Conservation (phyloP, 2,329 filamentous ascomycete genomes). For the Phyllachora maydis region DNA sequence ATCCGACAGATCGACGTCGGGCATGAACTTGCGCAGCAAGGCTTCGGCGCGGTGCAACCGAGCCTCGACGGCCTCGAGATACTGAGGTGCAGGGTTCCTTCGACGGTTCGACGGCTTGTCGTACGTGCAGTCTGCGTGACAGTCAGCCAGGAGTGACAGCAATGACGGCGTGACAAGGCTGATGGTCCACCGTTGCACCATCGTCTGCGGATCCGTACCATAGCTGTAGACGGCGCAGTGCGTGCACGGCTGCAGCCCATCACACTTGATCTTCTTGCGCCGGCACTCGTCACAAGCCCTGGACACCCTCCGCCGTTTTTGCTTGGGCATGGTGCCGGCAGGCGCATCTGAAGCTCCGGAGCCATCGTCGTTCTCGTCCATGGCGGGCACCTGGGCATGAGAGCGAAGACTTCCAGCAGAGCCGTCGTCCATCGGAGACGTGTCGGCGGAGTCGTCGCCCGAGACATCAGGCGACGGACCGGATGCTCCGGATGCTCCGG, state of each 20-base stretch:
- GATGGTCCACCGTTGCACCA: too few species aligned
- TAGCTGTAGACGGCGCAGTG: conserved; percentile 98
- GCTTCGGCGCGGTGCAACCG: conserved; percentile 68
- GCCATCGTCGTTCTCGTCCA: conserved; percentile 1
- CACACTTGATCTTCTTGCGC: conserved; percentile 74
- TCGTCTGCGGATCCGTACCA: conserved; percentile 43
- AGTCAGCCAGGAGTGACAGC: too few species aligned
- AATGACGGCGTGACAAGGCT: too few species aligned
- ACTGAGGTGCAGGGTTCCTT: conserved; percentile 78
- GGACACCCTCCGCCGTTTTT: conserved; percentile 61
- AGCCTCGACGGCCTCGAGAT: conserved; percentile 74
- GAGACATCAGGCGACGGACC: conserved; percentile 19
- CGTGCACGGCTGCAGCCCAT: conserved; percentile 74
- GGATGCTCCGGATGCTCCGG: too few species aligned
- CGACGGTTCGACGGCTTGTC: conserved; percentile 85
- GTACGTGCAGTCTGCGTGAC: conserved; percentile 90
- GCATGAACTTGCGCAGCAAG: conserved; percentile 58
- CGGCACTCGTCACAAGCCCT: conserved; percentile 68
- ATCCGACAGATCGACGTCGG: conserved; percentile 70
- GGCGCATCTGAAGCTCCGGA: too few species aligned
- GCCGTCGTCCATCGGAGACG: conserved; percentile 6
- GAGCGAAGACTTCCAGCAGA: background rate
- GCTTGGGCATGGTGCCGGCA: conserved; percentile 46
- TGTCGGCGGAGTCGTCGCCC: conserved; percentile 18
- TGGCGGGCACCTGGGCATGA: background rate